Evolutionary conservation across 345 rosid genomes (phyloP).

Genomic region (Moricandia arvensis): DNA sequence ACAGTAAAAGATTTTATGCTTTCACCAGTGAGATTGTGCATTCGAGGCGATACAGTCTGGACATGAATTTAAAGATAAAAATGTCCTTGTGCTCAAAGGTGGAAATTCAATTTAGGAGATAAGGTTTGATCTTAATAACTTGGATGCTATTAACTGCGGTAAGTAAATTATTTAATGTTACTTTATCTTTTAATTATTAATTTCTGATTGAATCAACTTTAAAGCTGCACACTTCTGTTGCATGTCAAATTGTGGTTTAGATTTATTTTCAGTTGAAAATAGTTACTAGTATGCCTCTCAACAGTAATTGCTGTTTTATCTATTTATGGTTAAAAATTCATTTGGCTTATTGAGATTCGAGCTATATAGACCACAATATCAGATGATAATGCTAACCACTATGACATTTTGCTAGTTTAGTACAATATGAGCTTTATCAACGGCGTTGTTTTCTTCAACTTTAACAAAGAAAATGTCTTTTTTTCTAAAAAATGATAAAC

Average conservation of each 20-base stretch:
- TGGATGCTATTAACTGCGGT: no score
- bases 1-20: no score
- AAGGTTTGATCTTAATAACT: constrained; percentile 16
- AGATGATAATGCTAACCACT: background rate
- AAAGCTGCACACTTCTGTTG: background rate
- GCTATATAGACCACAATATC: background rate
- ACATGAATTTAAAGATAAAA: no score
- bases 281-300: background rate
- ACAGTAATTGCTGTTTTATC: background rate
- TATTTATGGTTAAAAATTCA: background rate
- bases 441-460: no score
- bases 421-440: no score
- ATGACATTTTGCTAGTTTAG: background rate
- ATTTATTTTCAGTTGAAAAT: background rate
- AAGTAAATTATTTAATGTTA: constrained; percentile 46
- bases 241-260: background rate
- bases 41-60: no score
- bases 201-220: background rate
- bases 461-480: no score
- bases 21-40: no score
- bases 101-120: no score
- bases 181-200: background rate
- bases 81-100: no score
- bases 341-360: background rate
- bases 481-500: no score